A percentile compares a stretch with the other conserved stretches of the same genome.
Conservation (phyloP, 1,139 yeast genomes). For the Hansenula sp. region DNA sequence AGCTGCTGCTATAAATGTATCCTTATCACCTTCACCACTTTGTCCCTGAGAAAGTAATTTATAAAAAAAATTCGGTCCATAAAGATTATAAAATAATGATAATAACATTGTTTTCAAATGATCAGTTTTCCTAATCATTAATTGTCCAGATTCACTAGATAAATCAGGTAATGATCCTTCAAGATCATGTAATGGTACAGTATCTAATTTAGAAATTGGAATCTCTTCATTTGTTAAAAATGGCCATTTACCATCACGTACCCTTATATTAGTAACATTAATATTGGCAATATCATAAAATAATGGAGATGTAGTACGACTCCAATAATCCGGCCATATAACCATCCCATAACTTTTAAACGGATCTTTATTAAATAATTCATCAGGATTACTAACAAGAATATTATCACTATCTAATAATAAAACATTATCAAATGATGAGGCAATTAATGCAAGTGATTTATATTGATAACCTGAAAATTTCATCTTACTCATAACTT, state of each 20-base stretch:
- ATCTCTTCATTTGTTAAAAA: background rate
- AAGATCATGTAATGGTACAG: conserved; percentile 43
- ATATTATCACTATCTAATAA: conserved; percentile 59
- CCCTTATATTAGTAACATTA: conserved; percentile 33
- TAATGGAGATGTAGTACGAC: conserved; percentile 55
- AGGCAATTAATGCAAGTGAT: conserved; percentile 50
- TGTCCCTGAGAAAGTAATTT: conserved; percentile 56
- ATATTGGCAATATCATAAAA: conserved; percentile 55
- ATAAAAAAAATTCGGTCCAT: conserved; percentile 56
- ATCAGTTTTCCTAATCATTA: conserved; percentile 47
- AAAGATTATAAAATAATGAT: conserved; percentile 52
- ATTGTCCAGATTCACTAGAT: conserved; percentile 64
- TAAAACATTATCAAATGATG: conserved; percentile 53
- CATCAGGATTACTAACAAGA: conserved; percentile 53
- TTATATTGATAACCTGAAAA: conserved; percentile 57
- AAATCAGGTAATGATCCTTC: conserved; percentile 56
- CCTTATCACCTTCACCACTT: conserved; percentile 67
- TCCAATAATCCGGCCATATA: conserved; percentile 74
- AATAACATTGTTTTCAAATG: conserved; percentile 51
- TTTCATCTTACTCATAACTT: conserved; percentile 29
- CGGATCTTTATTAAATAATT: conserved; percentile 37
- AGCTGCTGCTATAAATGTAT: conserved; percentile 60
- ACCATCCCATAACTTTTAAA: conserved; percentile 31
- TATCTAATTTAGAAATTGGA: conserved; percentile 3
- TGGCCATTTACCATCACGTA: conserved; percentile 37